Base-by-base conservation (phyloP, 305 asterid genomes). In the Solanum hybrid region DNA sequence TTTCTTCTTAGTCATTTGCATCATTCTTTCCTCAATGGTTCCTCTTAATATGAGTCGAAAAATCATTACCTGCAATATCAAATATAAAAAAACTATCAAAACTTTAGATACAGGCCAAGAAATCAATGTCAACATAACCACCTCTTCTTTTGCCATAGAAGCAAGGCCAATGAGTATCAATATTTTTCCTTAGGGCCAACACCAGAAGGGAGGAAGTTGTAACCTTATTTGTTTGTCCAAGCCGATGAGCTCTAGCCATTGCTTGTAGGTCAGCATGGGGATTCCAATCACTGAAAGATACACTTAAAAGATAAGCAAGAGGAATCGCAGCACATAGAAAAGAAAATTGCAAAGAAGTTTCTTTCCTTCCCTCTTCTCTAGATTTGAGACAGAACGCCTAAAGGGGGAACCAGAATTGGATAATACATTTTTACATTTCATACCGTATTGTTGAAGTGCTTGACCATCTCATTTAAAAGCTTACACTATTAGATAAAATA, bases 191-290 rank as follows among this genome's bases (percentile, higher is more conserved):
- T n/a, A n/a, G n/a, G n/a, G 32, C 45, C 32, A 85, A 61, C 77
- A 85, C 45, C 41, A 85, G 32, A 31, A 32, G 8, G 77, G 9
- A 85, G 31, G 39, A 51, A 85, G 32, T 85, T 85, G 77, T 85
- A 87, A 97, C 99, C 99, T 96, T 97, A 92, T 97, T 97, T 87
- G 98, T 97, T 93, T 97, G 99, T 87, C 99, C 99, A 91, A 97
- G 98, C 89, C 99, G 98, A 92, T 97, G 99, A 90, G 99, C 99
- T 93, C 99, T 96, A 89, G 99, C 99, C 99, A 97, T 97, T 91
- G 99, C 99, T 94, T 97, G 99, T 92, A 97, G 94, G 93, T 97
- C 99, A 90, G 98, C 99, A 89, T 97, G 99, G 89, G 99, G 99
- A 92, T 97, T 97, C 99, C 99, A 97, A 92, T 97, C 99, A 79